Conservation (phyloP, 2,329 filamentous ascomycete genomes). For the Alternaria gansuensis region DNA sequence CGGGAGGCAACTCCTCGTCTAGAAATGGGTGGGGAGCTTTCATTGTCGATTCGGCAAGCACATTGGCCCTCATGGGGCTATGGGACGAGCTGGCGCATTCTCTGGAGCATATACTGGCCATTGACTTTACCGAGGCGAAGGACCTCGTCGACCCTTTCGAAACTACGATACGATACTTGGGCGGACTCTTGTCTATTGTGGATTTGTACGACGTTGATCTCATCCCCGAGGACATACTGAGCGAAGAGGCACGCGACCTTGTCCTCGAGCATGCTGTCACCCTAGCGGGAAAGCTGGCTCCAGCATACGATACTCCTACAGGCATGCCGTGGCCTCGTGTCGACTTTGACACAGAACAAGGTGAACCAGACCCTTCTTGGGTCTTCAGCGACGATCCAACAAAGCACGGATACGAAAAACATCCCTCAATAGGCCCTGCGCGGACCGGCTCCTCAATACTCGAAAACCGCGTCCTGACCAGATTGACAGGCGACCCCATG, state of each 20-base stretch:
- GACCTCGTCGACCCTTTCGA: slow-evolving; percentile 55
- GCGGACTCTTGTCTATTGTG: slow-evolving; percentile 52
- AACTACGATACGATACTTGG: slow-evolving; percentile 55
- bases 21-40: slow-evolving; percentile 57
- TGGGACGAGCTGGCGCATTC: slow-evolving; percentile 55
- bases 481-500: slow-evolving; percentile 52
- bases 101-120: slow-evolving; percentile 51
- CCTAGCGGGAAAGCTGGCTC: slow-evolving; percentile 51
- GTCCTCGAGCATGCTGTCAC: slow-evolving; percentile 52
- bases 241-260: slow-evolving; percentile 41
- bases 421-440: slow-evolving; percentile 54
- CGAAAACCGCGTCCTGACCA: slow-evolving; percentile 55
- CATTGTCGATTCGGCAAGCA: slow-evolving; percentile 55
- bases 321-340: slow-evolving; percentile 59
- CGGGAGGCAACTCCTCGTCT: slow-evolving; percentile 46
- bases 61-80: slow-evolving; percentile 54
- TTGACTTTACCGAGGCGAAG: slow-evolving; percentile 50
- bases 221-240: slow-evolving; percentile 48
- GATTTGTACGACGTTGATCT: slow-evolving; percentile 55
- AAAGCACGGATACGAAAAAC: slow-evolving; percentile 45
- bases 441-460: slow-evolving; percentile 57
- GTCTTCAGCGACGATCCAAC: slow-evolving; percentile 41
- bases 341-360: slow-evolving; percentile 51
- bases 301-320: slow-evolving; percentile 54
- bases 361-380: slow-evolving; percentile 44